A percentile compares a stretch with the other conserved stretches of the same genome.
These are phyloP conservation scores for Pistacia vera DNA, from an alignment of 345 rosid species.

Conservation along the genomic window DNA sequence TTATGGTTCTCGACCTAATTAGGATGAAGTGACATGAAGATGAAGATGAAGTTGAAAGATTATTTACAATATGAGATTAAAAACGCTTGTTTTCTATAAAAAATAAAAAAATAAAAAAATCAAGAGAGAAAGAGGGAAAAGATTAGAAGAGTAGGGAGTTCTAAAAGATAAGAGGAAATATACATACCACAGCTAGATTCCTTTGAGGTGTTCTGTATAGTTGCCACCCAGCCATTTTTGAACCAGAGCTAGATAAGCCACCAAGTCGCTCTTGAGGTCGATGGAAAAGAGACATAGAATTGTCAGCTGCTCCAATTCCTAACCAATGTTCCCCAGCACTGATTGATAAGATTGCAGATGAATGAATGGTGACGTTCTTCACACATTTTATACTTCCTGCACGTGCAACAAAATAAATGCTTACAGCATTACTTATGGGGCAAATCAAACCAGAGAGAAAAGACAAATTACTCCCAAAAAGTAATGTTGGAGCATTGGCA, in stretches of 20 bases:
- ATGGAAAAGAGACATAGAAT: conserved; percentile 97
- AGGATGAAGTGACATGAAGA: not conserved
- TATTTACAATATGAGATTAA: not conserved
- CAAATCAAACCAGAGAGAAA: not conserved
- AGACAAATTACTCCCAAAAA: no score
- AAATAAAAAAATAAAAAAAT: not conserved
- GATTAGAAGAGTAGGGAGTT: not conserved
- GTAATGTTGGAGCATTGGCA: no score
- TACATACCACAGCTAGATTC: conserved; percentile 84
- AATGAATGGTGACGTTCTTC: conserved; percentile 91
- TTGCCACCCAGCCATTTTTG: conserved; percentile 94
- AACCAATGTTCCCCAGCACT: conserved; percentile 95
- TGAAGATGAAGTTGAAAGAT: not conserved
- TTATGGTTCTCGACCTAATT: not conserved
- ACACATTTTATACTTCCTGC: conserved; percentile 83
- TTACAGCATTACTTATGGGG: not conserved
- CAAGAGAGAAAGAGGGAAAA: not conserved
- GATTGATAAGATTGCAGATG: conserved; percentile 75
- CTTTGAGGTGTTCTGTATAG: conserved; percentile 93
- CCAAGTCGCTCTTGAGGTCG: conserved; percentile 87
- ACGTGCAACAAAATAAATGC: not conserved
- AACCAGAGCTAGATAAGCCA: conserved; percentile 58
- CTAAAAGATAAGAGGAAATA: conserved; percentile 11
- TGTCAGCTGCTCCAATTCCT: conserved; percentile 98
- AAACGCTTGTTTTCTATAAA: not conserved